Base-by-base conservation (phyloP, 1,284 basidiomycete species). In the Sanguinoderma infundibulare region DNA sequence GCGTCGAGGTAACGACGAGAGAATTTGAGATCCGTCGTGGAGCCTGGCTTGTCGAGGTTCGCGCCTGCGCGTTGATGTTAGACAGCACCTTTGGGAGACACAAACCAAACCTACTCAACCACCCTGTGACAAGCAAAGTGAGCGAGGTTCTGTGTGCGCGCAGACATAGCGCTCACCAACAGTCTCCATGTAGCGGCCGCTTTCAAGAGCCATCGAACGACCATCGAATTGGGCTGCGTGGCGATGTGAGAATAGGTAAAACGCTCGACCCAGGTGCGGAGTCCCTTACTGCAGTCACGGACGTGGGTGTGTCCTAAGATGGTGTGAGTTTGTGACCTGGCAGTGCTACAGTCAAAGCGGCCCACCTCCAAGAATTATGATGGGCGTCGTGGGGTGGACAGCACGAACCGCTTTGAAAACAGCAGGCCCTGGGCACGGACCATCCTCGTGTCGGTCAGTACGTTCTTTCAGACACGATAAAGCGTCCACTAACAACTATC, bases 111-210 rank as follows among this genome's bases (percentile, higher is more conserved):
- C 30, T 22, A 63, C 63, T 63, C 61, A 67, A 44, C 59, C 59
- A 65, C n/a, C n/a, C n/a, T n/a, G n/a, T n/a, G n/a, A n/a, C n/a
- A n/a, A n/a, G n/a, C n/a, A n/a, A n/a, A n/a, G n/a, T n/a, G n/a
- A n/a, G n/a, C n/a, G n/a, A n/a, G n/a, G n/a, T n/a, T n/a, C n/a
- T n/a, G n/a, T n/a, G n/a, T n/a, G n/a, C n/a, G n/a, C n/a, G n/a
- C n/a, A n/a, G n/a, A n/a, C n/a, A n/a, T n/a, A n/a, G n/a, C n/a
- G n/a, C n/a, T n/a, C n/a, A 14, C 63, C 92, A 59, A 95, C 80
- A 6, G 94, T 95, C 76, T 96, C 94, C 87, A 95, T 90, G 73
- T 94, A 96, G 26, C 91, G 81, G 49, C 94, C 94, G 57, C 91
- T 92, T 67, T 93, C 91, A 39, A 95, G 75, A 1, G 86, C 81